Conservation (phyloP, 108 stramenopile species). For the Nitzschia sp. region DNA sequence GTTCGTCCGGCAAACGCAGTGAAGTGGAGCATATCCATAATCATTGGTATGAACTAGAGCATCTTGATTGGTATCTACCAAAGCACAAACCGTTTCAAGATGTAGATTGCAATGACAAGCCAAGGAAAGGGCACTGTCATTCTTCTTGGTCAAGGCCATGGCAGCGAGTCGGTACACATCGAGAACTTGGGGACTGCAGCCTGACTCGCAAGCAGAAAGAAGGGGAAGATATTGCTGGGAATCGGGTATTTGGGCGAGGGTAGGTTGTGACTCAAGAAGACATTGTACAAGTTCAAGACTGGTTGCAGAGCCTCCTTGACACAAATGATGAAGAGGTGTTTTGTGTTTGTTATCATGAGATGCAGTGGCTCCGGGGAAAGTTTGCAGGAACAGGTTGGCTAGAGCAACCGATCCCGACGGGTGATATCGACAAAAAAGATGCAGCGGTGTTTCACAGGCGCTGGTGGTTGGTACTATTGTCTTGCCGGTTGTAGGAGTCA, state of each 20-base stretch:
- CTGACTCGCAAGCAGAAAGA: slow-evolving; percentile 46
- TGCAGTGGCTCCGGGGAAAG: slow-evolving; percentile 8
- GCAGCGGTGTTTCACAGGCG: slow-evolving; percentile 34
- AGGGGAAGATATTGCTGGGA: slow-evolving; percentile 37
- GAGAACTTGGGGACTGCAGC: slow-evolving; percentile 27
- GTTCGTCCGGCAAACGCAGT: slow-evolving; percentile 53
- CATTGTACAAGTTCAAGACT: slow-evolving; percentile 16
- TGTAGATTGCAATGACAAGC: slow-evolving; percentile 48
- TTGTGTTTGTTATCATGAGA: slow-evolving; percentile 12
- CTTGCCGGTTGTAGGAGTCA: too few relatives aligned
- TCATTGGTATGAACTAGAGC: slow-evolving; percentile 39
- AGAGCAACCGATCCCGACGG: too few relatives aligned
- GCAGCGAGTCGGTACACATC: slow-evolving; percentile 25
- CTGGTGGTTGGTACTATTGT: too few relatives aligned
- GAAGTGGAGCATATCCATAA: slow-evolving; percentile 55
- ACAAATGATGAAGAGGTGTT: slow-evolving; percentile 52
- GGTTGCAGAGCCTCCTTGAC: slow-evolving; percentile 23
- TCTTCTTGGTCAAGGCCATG: slow-evolving; percentile 35
- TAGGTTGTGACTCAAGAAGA: slow-evolving; percentile 16
- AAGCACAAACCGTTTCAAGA: slow-evolving; percentile 35
- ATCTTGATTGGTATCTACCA: slow-evolving; percentile 39
- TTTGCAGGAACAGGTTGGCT: background rate
- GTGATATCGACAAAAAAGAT: slow-evolving; percentile 33
- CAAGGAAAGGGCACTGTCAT: slow-evolving; percentile 48
- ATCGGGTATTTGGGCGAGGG: slow-evolving; percentile 31